Evolutionary conservation across 164 flowering plant species (phyloP).

Genomic region (Stephania cephalantha): DNA sequence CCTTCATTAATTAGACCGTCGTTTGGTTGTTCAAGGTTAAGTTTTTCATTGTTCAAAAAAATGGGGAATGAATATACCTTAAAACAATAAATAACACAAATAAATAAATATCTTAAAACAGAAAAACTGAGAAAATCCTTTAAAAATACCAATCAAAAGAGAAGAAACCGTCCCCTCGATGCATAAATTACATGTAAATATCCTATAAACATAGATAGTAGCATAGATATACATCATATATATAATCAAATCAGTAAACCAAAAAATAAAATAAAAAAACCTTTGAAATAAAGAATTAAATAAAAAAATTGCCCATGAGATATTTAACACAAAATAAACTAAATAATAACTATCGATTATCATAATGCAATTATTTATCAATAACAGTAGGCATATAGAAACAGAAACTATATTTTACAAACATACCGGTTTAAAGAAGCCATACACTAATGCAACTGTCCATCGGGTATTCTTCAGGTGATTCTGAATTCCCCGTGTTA

Average conservation of each 20-base stretch:
- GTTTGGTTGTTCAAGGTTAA: too few relatives aligned
- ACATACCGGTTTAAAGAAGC: slow-evolving; percentile 90
- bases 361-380: neutral
- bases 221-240: too few relatives aligned
- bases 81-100: too few relatives aligned
- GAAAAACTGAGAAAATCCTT: too few relatives aligned
- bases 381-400: neutral
- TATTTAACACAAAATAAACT: neutral
- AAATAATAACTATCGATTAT: neutral
- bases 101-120: too few relatives aligned
- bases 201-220: too few relatives aligned
- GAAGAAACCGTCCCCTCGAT: neutral
- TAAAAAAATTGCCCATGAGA: neutral
- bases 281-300: neutral
- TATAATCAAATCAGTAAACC: neutral
- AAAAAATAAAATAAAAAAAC: neutral
- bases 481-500: slow-evolving; percentile 77
- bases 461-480: slow-evolving; percentile 70
- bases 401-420: neutral
- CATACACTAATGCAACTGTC: slow-evolving; percentile 93
- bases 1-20: too few relatives aligned
- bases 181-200: neutral
- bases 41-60: too few relatives aligned
- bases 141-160: neutral
- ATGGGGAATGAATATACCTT: too few relatives aligned